These are phyloP conservation scores for Exophiala xenobiotica DNA, from an alignment of 2,329 filamentous ascomycete genomes.

Conservation along the genomic window DNA sequence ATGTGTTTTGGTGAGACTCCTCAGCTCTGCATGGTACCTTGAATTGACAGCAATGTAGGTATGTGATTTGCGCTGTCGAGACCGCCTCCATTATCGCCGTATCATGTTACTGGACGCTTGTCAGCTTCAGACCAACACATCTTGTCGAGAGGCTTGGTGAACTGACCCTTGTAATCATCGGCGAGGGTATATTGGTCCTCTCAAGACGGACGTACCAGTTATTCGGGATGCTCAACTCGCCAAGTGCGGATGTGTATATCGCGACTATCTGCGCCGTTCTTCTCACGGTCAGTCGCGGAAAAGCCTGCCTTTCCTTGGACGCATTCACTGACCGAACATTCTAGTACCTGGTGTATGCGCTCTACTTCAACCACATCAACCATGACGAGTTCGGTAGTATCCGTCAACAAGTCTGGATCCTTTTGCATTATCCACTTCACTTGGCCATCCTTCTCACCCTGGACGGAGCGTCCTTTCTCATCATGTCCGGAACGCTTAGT, in stretches of 20 bases:
- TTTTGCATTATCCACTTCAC: conserved; percentile 62
- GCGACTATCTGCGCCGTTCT: conserved; percentile 37
- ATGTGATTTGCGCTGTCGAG: conserved; percentile 55
- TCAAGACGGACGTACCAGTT: conserved; percentile 35
- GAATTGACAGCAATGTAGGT: conserved; percentile 48
- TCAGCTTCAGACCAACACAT: conserved; percentile 62
- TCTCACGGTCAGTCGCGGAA: conserved; percentile 6
- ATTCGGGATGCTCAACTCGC: conserved; percentile 20
- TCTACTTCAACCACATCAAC: conserved; percentile 59
- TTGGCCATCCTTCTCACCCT: conserved; percentile 62
- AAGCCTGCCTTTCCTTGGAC: not conserved
- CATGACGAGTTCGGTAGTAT: conserved; percentile 50
- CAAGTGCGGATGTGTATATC: conserved; percentile 39
- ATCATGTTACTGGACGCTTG: conserved; percentile 54
- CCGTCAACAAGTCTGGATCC: conserved; percentile 55
- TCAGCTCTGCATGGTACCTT: conserved; percentile 38
- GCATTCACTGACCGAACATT: no score
- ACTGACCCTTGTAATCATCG: conserved; percentile 64
- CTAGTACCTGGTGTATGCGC: conserved; percentile 62
- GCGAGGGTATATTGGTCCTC: conserved; percentile 61
- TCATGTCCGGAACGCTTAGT: conserved; percentile 1
- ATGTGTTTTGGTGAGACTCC: conserved; percentile 36
- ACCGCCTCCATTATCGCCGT: conserved; percentile 51
- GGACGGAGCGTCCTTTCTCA: conserved; percentile 46
- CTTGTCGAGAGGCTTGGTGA: conserved; percentile 63